Conservation (phyloP, 2,329 filamentous ascomycete species). For the Hyphodiscus sp. region DNA sequence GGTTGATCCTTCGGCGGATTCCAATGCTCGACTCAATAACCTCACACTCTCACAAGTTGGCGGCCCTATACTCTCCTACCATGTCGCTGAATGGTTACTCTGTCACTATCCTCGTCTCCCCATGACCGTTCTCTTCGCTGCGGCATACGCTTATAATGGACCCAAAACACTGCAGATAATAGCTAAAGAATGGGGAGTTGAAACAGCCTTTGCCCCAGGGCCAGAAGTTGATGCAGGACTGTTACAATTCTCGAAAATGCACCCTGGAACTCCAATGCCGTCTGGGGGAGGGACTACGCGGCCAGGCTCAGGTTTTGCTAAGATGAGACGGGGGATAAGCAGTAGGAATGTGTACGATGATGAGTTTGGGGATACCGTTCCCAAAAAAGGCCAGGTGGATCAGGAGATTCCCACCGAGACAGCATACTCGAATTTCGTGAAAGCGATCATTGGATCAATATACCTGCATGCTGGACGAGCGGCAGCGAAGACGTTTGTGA, state of each 20-base stretch:
- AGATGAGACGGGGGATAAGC: conserved; percentile 60
- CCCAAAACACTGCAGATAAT: conserved; percentile 66
- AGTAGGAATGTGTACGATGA: conserved; percentile 77
- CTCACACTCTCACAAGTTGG: conserved; percentile 74
- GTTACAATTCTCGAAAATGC: conserved; percentile 64
- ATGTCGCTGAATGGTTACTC: conserved; percentile 80
- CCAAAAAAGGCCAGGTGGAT: conserved; percentile 21
- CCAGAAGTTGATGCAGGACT: conserved; percentile 87
- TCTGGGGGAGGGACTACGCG: conserved; percentile 47
- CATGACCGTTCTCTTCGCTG: conserved; percentile 78
- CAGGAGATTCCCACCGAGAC: conserved; percentile 26
- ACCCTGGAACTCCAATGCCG: conserved; percentile 36
- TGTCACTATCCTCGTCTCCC: conserved; percentile 88
- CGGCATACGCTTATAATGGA: conserved; percentile 79
- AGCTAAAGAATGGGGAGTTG: conserved; percentile 84
- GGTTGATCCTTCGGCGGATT: conserved; percentile 78
- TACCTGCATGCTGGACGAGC: conserved; percentile 79
- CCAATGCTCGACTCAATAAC: conserved; percentile 81
- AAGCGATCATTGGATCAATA: conserved; percentile 75
- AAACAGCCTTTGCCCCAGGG: conserved; percentile 78
- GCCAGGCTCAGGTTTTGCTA: conserved; percentile 43
- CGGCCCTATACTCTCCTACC: conserved; percentile 77
- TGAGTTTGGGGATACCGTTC: conserved; percentile 67
- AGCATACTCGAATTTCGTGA: conserved; percentile 71
- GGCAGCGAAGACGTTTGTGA: conserved; percentile 75